Evolutionary conservation across 2,329 filamentous ascomycete species (phyloP).

Genomic region (Exophiala aquamarina): DNA sequence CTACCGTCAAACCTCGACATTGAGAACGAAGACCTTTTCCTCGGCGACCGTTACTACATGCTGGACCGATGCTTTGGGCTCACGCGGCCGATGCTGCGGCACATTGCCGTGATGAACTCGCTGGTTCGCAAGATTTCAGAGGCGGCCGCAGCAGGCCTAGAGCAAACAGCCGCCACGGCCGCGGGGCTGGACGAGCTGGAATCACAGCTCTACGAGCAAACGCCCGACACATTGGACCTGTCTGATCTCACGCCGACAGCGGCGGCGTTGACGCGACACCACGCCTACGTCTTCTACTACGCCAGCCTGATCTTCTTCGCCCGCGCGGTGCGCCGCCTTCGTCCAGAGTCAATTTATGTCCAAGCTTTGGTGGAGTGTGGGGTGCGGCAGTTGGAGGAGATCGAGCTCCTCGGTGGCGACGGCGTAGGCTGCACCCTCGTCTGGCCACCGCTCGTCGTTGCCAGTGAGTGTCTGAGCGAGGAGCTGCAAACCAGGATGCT

Average conservation of each 20-base stretch:
- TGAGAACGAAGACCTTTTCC: slow-evolving; percentile 23
- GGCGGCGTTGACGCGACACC: slow-evolving; percentile 27
- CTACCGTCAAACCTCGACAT: slow-evolving; percentile 28
- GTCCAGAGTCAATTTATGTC: slow-evolving; percentile 22
- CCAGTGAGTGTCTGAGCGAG: slow-evolving; percentile 34
- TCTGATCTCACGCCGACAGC: slow-evolving; percentile 25
- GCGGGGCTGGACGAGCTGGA: slow-evolving; percentile 32
- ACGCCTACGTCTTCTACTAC: slow-evolving; percentile 37
- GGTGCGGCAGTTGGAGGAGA: slow-evolving; percentile 34
- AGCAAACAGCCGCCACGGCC: slow-evolving; percentile 15
- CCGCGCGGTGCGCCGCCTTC: slow-evolving; percentile 31
- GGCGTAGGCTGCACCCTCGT: slow-evolving; percentile 36
- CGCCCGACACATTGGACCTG: slow-evolving; percentile 22
- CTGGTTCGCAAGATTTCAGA: slow-evolving; percentile 28
- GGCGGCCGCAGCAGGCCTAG: slow-evolving; percentile 3
- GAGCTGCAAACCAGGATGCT: slow-evolving; percentile 33
- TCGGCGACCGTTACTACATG: slow-evolving; percentile 26
- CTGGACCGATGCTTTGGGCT: slow-evolving; percentile 33
- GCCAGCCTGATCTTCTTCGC: slow-evolving; percentile 37
- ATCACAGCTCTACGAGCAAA: slow-evolving; percentile 32
- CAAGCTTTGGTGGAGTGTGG: slow-evolving; percentile 36
- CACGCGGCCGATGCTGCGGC: slow-evolving; percentile 30
- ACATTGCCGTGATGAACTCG: slow-evolving; percentile 29
- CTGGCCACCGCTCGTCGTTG: slow-evolving; percentile 38
- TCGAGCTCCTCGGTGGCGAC: slow-evolving; percentile 32